These are phyloP conservation scores for Veloboletus limbatus DNA, from an alignment of 1,284 basidiomycete genomes.

Conservation along the genomic window DNA sequence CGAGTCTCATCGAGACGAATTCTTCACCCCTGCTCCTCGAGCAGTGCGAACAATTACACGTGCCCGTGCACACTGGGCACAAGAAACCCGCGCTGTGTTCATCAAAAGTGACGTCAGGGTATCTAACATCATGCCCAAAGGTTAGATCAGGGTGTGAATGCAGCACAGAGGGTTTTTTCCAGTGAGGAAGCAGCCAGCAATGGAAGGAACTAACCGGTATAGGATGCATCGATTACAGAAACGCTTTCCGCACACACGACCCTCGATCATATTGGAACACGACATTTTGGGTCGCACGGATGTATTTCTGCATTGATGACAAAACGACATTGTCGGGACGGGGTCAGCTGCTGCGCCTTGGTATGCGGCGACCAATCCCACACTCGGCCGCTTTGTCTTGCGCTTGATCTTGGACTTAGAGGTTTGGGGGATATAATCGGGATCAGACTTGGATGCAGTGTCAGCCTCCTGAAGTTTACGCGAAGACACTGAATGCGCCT, in stretches of 20 bases:
- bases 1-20: conserved; percentile 29
- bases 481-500: conserved; percentile 16
- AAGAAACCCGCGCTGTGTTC: conserved; percentile 25
- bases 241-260: conserved; percentile 25
- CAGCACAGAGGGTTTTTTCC: no score
- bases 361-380: background rate
- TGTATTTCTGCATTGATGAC: conserved; percentile 28
- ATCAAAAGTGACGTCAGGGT: conserved; percentile 33
- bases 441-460: conserved; percentile 9
- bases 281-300: conserved; percentile 29
- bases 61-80: conserved; percentile 31
- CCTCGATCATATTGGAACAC: conserved; percentile 23
- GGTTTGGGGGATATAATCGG: conserved; percentile 17
- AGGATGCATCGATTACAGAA: conserved; percentile 31
- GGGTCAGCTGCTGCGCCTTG: background rate
- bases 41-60: conserved; percentile 30
- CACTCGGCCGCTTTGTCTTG: conserved; percentile 4
- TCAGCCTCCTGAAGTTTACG: conserved; percentile 16
- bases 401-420: conserved; percentile 6
- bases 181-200: no score
- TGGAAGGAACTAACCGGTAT: conserved; percentile 22
- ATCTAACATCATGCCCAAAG: conserved; percentile 24
- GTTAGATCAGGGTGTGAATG: no score
- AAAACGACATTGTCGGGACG: conserved; percentile 13
- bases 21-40: conserved; percentile 30